Evolutionary conservation across 768 basidiomycete genomes (phyloP), one percentile per base, ranked within the genome.

Genomic region (Dendrothele bispora): DNA sequence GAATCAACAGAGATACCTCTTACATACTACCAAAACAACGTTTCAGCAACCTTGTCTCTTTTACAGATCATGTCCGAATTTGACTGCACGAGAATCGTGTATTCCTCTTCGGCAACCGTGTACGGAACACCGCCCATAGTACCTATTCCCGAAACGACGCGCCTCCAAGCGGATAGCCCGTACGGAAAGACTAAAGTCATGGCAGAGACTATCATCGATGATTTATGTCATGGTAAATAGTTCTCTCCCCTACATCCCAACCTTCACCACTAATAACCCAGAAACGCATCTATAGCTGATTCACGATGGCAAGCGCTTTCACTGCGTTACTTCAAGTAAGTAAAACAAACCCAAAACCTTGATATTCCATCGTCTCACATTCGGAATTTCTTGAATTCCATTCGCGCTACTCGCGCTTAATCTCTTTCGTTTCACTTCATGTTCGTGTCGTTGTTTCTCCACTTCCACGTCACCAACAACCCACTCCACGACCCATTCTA

Each of bases 151-250:
- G 97, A 99, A 68, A 79, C 85, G 3, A 94, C 91, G 3, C 83
- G 88, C 15, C 69, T 98, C 50, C 70, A 88, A 62, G 91, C 95
- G 0, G 86, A 94, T 63, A 94, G 91, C 59, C 89, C 89, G 25
- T 99, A 99, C 61, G 97, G 94, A 24, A 88, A 86, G 63, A 95
- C 91, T n/a, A 99, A 99, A 68, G 82, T 92, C 45, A 91, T 98
- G 88, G 82, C 80, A 40, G 97, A 99, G 69, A 84, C 79, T 38
- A 81, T 98, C 60, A 78, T 98, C 53, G 80, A 88, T 57, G 97
- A 99, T 63, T 68, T 97, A 18, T 93, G 90, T 64, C 77, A 84
- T 57, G 78, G 86, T 87, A 63, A 40, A 83, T 63, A 41, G 39
- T 55, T 35, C 49, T 45, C 45, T 42, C 48, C 12, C 39, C 41